A percentile compares a stretch with the other conserved stretches of the same genome.
These are phyloP conservation scores for Candida succiphila DNA, from an alignment of 805 yeast genomes.

Conservation along the genomic window DNA sequence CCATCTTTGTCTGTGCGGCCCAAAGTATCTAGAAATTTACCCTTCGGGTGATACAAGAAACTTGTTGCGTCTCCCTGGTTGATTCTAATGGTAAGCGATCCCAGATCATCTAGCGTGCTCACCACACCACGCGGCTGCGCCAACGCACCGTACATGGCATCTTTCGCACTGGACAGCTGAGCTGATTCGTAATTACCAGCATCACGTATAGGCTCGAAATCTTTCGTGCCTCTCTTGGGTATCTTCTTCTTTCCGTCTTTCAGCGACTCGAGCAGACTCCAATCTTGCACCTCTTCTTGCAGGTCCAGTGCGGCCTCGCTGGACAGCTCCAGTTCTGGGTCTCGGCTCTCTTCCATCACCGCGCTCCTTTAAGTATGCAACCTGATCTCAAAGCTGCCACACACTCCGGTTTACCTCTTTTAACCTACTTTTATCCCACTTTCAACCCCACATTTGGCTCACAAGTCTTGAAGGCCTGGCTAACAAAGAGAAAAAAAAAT, in stretches of 20 bases:
- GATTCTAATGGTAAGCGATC: conserved; percentile 18
- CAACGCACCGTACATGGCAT: conserved; percentile 68
- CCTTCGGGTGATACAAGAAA: conserved; percentile 42
- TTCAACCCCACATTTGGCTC: too few species aligned
- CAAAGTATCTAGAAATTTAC: conserved; percentile 63
- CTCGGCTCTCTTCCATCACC: conserved; percentile 1
- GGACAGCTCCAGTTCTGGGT: not conserved
- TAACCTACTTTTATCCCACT: too few species aligned
- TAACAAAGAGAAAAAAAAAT: too few species aligned
- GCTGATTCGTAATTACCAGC: conserved; percentile 16
- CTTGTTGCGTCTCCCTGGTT: conserved; percentile 2
- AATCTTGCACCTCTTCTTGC: conserved; percentile 34
- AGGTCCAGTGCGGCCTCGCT: conserved; percentile 2
- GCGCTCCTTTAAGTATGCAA: not conserved
- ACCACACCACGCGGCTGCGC: conserved; percentile 35
- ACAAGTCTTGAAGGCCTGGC: too few species aligned
- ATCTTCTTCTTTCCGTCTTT: conserved; percentile 15
- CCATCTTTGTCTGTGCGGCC: conserved; percentile 48
- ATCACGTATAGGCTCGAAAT: conserved; percentile 50
- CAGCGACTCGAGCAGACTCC: conserved; percentile 31
- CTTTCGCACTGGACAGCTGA: conserved; percentile 40
- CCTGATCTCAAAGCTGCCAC: too few species aligned
- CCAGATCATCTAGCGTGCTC: conserved; percentile 8
- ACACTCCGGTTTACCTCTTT: too few species aligned
- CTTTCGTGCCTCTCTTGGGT: conserved; percentile 79